Base-by-base conservation (phyloP, 2,329 filamentous ascomycete species). In the Pestalotiopsis sp. region DNA sequence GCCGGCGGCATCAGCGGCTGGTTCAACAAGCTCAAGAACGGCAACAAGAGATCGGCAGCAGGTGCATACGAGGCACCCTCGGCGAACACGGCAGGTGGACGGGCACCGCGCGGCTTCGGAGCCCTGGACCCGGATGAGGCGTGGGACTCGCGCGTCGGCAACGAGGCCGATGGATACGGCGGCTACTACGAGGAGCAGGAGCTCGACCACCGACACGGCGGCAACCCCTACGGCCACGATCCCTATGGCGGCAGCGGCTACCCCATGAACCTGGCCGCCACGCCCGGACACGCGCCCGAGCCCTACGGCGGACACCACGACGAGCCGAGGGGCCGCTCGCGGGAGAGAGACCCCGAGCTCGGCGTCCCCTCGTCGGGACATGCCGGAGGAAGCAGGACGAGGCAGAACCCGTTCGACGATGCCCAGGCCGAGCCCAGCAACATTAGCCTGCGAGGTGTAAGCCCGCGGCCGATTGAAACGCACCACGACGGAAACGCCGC, bases 51-150 rank as follows among this genome's bases (percentile, higher is more conserved):
- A 66, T 89, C 88, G 52, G 91, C 92, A 0, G 84, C 87, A 1
- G 93, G 92, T 72, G 91, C 91, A 61, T 94, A 94, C 83, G 92
- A 94, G 73, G 84, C 85, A 74, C 82, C 86, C 4, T 77, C 81
- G 6, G 78, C 79, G 58, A 81, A 79, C 52, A 79, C 79, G 67
- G 76, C 75, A 23, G 71, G 31, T 36, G 31, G 79, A 41, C 81
- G 82, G 61, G 82, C 83, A 67, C 84, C 85, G 67, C 81, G 87
- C 67, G 89, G 89, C 25, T 91, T 92, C 78, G 89, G 90, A 1
- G 84, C 90, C 4, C 86, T 94, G 61, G 94, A 96, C 76, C 92
- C 92, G 1, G 94, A 97, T 77, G 93, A 95, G 76, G 93, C 93
- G 2, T 97, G 94, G 94, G 93, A 96, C 81, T 82, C 92, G 71